These are phyloP conservation scores for Colletotrichum sp. DNA, from an alignment of 2,329 filamentous ascomycete species.

Conservation along the genomic window DNA sequence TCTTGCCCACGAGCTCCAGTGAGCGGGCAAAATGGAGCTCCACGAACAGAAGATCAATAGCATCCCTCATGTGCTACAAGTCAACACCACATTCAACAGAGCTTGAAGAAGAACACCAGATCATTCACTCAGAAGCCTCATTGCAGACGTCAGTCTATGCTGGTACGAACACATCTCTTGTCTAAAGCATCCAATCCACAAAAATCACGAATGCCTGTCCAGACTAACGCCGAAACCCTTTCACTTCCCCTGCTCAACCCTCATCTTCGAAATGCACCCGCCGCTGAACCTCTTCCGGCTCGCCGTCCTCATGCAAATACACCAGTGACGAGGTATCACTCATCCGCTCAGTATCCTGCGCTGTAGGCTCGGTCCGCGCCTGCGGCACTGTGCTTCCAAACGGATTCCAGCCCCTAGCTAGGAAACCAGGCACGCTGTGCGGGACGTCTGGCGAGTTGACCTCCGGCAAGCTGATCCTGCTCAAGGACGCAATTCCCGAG, in stretches of 20 bases:
- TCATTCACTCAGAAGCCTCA: background rate
- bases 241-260: background rate
- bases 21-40: background rate
- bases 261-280: background rate
- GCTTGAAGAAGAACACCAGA: accelerated
- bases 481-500: background rate
- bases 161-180: background rate
- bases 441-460: background rate
- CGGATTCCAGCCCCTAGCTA: background rate
- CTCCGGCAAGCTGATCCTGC: background rate
- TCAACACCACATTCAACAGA: accelerated
- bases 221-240: background rate
- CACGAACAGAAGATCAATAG: background rate
- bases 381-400: background rate
- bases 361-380: background rate
- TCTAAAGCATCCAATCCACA: background rate
- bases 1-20: background rate
- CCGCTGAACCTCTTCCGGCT: background rate
- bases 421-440: background rate
- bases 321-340: background rate
- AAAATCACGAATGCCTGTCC: background rate
- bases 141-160: background rate
- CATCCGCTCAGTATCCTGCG: background rate
- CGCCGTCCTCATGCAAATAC: background rate
- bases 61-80: accelerated